Conservation (phyloP, 495 filamentous ascomycete species). For the Penicillium lagena region DNA sequence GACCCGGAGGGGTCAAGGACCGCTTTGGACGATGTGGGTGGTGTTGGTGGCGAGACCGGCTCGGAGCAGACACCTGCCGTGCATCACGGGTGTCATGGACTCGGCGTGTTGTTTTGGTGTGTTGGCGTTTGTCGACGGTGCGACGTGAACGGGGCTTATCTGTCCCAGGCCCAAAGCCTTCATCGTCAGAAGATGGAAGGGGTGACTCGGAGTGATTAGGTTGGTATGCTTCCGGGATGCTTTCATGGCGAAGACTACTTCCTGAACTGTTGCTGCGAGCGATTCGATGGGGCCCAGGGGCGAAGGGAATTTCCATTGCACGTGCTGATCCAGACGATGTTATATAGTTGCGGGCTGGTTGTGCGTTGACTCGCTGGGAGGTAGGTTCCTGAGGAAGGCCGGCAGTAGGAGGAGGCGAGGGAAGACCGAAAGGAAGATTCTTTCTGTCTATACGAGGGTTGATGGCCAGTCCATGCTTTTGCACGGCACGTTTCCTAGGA, state of each 20-base stretch:
- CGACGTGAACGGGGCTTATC: constrained; percentile 5
- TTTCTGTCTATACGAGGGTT: constrained; percentile 11
- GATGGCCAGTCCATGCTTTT: constrained; percentile 8
- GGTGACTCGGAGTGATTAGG: constrained; percentile 23
- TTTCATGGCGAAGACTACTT: constrained; percentile 20
- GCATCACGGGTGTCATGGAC: constrained; percentile 8
- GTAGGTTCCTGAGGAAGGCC: constrained; percentile 11
- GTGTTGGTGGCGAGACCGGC: background rate
- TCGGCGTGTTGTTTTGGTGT: constrained; percentile 3
- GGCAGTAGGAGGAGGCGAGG: constrained; percentile 25
- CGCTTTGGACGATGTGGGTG: constrained; percentile 5
- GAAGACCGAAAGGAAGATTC: constrained; percentile 22
- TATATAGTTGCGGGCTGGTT: constrained; percentile 9
- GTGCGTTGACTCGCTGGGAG: no score
- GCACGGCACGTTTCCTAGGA: constrained; percentile 5
- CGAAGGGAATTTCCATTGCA: constrained; percentile 1
- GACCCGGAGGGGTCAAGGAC: constrained; percentile 22
- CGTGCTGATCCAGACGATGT: no score
- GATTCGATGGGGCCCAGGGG: constrained; percentile 9
- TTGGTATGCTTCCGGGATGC: constrained; percentile 14
- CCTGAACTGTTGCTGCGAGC: constrained; percentile 24
- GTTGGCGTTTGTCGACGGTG: constrained; percentile 2
- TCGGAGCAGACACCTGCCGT: constrained; percentile 1
- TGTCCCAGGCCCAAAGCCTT: constrained; percentile 17
- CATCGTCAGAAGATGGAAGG: constrained; percentile 39